Conservation (phyloP, 345 rosid species). For the Aurinia saxatilis region DNA sequence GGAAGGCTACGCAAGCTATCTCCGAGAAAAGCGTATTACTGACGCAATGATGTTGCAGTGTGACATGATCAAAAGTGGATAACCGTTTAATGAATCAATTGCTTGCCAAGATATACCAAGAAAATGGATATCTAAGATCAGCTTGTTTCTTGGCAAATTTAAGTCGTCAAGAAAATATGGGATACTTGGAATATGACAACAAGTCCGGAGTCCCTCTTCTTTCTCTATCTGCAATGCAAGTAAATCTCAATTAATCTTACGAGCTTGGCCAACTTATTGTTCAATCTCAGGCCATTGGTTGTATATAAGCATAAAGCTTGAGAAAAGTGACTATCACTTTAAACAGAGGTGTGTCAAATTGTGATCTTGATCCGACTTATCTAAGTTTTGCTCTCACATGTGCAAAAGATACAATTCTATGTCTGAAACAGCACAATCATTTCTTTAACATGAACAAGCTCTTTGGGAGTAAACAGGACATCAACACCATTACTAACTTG, state of each 20-base stretch:
- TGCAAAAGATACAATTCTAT: too few relatives aligned
- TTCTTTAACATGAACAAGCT: too few relatives aligned
- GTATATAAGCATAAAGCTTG: neutral
- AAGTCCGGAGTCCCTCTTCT: neutral
- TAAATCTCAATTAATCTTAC: neutral
- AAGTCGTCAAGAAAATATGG: neutral
- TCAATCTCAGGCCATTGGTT: constrained; percentile 2
- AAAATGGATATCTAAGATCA: constrained; percentile 36
- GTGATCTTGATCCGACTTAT: neutral
- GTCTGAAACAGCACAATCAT: too few relatives aligned
- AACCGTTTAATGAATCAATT: constrained; percentile 29
- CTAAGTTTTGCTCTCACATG: too few relatives aligned
- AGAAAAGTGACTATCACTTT: neutral
- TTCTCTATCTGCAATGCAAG: neutral
- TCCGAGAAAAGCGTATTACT: constrained; percentile 36
- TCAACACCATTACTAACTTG: too few relatives aligned
- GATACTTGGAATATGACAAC: neutral
- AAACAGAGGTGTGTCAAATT: neutral
- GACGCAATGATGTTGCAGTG: constrained; percentile 58
- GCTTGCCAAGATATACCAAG: constrained; percentile 36
- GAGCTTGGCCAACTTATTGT: neutral
- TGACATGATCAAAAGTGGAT: constrained; percentile 59
- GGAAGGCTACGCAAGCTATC: too few relatives aligned
- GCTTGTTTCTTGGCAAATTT: constrained; percentile 21
- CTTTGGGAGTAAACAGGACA: too few relatives aligned